Base-by-base conservation (phyloP, 371 early-diverging fungal genomes). In the Umbelopsis sp. region DNA sequence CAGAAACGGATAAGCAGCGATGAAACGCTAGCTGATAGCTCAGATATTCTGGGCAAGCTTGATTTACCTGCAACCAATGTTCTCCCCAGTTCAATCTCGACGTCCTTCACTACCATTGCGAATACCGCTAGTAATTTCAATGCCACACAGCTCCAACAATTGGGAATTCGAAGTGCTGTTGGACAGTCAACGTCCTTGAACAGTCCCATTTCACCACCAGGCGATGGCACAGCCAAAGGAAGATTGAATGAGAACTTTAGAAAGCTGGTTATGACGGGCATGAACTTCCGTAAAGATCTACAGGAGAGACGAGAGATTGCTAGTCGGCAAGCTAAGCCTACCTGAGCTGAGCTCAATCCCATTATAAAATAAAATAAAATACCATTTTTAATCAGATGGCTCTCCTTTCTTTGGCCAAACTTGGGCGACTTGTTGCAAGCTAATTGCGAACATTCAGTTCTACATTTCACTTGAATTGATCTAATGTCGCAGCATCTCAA, bases 251-350 rank as follows among this genome's bases (percentile, higher is more conserved):
- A 84, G 50, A 84, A 84, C 65, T 81, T 84, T 68, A 73, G 82
- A 68, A 84, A 84, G 44, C 38, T 84, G 0, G 82, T 84, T 5
- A 80, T 80, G 79, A 80, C 84, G 0, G 82, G 84, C n/a, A 84
- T 84, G 84, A 81, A 79, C 6, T 84, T 84, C 65, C 70, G 84
- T 44, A 81, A 81, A 65, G 84, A 81, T 64, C 50, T 80, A 29
- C 84, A 84, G 66, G 84, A 84, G 12, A 68, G 81, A 53, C 65
- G 78, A 64, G 83, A 80, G 35, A 57, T 11, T 35, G 57, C 57
- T 35, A 57, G 32, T 35, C 32, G 57, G 18, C 57, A 57, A 18
- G 9, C 57, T 8, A 57, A 57, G 35, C 57, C 57, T 2, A 35
- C 57, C 16, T 57, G 35, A n/a, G 18, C 57, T 35, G 25, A 18